Evolutionary conservation across 1,139 yeast species (phyloP).

Genomic region (Fermentozyma sake): DNA sequence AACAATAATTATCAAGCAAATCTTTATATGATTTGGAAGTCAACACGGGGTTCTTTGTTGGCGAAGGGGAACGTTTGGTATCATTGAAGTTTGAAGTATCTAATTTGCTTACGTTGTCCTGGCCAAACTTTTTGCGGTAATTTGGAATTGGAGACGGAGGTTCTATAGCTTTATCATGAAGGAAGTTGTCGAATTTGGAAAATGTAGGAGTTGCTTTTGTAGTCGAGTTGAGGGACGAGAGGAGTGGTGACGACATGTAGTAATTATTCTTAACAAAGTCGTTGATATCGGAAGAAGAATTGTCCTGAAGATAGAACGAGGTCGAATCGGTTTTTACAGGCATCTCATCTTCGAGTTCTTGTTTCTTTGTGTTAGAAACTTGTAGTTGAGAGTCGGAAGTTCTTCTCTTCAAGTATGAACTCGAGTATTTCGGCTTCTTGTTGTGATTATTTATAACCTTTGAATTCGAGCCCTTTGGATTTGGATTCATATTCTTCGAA

Average conservation of each 20-base stretch:
- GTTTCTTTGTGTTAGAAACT: conserved; percentile 4
- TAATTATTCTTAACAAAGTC: conserved; percentile 36
- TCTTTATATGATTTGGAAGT: conserved; percentile 65
- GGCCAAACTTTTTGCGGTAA: conserved; percentile 6
- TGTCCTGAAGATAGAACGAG: conserved; percentile 11
- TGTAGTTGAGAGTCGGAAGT: conserved; percentile 28
- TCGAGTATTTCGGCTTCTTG: conserved; percentile 36
- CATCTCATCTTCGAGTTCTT: conserved; percentile 2
- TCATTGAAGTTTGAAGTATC: background rate
- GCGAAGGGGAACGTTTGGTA: background rate
- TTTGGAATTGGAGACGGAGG: conserved; percentile 6
- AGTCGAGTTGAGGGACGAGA: conserved; percentile 17
- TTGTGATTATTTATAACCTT: conserved; percentile 15
- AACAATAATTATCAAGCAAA: conserved; percentile 69
- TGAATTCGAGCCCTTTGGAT: background rate
- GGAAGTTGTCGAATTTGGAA: conserved; percentile 1
- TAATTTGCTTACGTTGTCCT: conserved; percentile 1
- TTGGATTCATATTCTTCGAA: background rate
- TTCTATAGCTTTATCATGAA: conserved; percentile 1
- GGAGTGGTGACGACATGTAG: conserved; percentile 37
- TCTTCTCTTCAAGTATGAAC: conserved; percentile 33
- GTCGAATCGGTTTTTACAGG: too few species aligned
- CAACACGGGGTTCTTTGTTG: conserved; percentile 19
- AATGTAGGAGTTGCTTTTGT: conserved; percentile 1
- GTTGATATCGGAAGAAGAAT: conserved; percentile 16